Percentiles rank a stretch among this genome's conserved stretches.
Conservation (phyloP, 768 basidiomycete species). For the Cantharellus anzutake region DNA sequence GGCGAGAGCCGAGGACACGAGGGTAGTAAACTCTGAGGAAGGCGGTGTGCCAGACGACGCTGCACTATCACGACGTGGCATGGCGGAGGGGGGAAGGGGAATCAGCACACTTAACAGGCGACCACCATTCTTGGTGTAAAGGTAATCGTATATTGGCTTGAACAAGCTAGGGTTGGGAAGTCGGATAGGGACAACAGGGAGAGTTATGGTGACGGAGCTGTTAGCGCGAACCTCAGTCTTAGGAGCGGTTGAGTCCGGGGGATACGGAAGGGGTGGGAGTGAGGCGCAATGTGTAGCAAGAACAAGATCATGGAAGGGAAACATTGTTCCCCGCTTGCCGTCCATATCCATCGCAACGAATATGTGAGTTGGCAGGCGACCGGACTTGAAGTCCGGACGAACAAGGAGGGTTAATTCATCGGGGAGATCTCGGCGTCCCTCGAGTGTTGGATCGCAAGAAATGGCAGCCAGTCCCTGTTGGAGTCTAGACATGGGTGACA, state of each 20-base stretch:
- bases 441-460: conserved; percentile 1
- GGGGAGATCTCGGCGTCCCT: conserved; percentile 14
- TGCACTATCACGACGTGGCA: conserved; percentile 19
- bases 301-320: conserved; percentile 50
- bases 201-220: conserved; percentile 20
- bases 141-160: conserved; percentile 36
- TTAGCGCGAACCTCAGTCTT: conserved; percentile 1
- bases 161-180: conserved; percentile 47
- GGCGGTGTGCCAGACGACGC: conserved; percentile 21
- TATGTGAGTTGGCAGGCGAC: conserved; percentile 20
- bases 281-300: conserved; percentile 50
- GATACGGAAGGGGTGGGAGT: conserved; percentile 36
- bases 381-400: conserved; percentile 9
- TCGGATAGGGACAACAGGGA: conserved; percentile 44
- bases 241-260: conserved; percentile 26
- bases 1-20: conserved; percentile 2
- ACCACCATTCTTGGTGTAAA: conserved; percentile 43
- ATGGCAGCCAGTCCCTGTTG: conserved; percentile 8
- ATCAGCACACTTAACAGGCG: conserved; percentile 32
- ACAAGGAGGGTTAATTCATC: conserved; percentile 21
- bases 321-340: conserved; percentile 21
- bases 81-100: conserved; percentile 14
- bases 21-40: conserved; percentile 17
- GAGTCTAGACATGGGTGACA: background rate
- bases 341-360: conserved; percentile 17